Evolutionary conservation across 768 basidiomycete genomes (phyloP), one percentile per base, ranked within the genome.

Genomic region (Lepiota subincarnata): DNA sequence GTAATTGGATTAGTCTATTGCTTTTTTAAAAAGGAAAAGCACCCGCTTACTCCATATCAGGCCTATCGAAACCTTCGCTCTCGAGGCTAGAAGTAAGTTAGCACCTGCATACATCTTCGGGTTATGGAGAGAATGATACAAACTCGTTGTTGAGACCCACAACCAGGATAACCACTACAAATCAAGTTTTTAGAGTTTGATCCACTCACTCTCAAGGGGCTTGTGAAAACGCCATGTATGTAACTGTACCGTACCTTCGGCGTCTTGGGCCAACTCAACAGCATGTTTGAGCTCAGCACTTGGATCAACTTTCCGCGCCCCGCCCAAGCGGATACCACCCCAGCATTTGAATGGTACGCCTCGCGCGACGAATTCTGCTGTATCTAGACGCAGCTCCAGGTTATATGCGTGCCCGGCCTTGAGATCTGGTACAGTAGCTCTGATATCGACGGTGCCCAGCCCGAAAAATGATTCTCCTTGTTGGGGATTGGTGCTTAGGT

Each of bases 41-140:
- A 6, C n/a, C 4, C 19, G 63, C 66, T 37, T 55, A 78, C 74
- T 72, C 69, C 59, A 78, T 67, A 56, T 75, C 62, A 10, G 69
- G 61, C 38, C 84, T 70, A 61, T 86, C 84, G 56, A 76, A 78
- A 2, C 81, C 82, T 68, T 86, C 84, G 39, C 75, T 77, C 62
- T 86, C 83, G 73, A 73, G 66, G 35, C 68, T 68, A 46, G 22
- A 16, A 47, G 35, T 1, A 26, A n/a, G 24, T 16, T 37, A 45
- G 45, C 16, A 40, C 16, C 6, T 42, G 20, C 18, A 16, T n/a
- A 13, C 31, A 16, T 12, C 24, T n/a, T 18, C 19, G 20, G 24
- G 13, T 5, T 5, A 35, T 22, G 14, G 35, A n/a, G n/a, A n/a
- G n/a, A 18, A 6, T 12, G n/a, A 35, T 5, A 65, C 71, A 6